Conservation (phyloP, 345 rosid genomes). For the Populus nigra region DNA sequence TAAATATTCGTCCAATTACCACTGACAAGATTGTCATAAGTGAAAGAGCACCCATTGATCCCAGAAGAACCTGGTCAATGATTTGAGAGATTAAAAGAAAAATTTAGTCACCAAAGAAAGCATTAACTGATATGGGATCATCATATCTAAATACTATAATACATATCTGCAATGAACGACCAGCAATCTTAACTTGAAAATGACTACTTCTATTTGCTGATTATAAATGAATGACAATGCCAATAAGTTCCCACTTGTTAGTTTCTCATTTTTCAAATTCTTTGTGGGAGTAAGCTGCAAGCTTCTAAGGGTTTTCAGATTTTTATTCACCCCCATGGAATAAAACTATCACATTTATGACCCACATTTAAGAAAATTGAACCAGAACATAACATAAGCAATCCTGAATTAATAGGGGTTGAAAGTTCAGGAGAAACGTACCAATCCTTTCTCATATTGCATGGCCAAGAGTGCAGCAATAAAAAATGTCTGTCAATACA, state of each 20-base stretch:
- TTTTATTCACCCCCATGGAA: background rate
- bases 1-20: constrained; percentile 83
- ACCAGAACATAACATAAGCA: background rate
- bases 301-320: background rate
- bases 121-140: background rate
- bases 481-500: constrained; percentile 73
- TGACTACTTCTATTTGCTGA: background rate
- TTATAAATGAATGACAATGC: background rate
- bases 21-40: constrained; percentile 93
- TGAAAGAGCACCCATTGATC: constrained; percentile 95
- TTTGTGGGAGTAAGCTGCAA: background rate
- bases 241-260: background rate
- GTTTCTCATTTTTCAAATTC: background rate
- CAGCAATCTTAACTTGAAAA: background rate
- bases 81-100: constrained; percentile 15
- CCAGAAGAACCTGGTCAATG: constrained; percentile 84
- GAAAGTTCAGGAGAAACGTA: constrained; percentile 35
- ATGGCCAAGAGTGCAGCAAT: constrained; percentile 97
- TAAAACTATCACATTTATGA: background rate
- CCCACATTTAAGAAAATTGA: background rate
- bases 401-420: background rate
- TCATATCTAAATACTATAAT: background rate
- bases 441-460: constrained; percentile 96
- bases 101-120: background rate
- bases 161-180: background rate